Base-by-base conservation (phyloP, 176 grass and related monocot genomes). In the Cenchrus purpureus region DNA sequence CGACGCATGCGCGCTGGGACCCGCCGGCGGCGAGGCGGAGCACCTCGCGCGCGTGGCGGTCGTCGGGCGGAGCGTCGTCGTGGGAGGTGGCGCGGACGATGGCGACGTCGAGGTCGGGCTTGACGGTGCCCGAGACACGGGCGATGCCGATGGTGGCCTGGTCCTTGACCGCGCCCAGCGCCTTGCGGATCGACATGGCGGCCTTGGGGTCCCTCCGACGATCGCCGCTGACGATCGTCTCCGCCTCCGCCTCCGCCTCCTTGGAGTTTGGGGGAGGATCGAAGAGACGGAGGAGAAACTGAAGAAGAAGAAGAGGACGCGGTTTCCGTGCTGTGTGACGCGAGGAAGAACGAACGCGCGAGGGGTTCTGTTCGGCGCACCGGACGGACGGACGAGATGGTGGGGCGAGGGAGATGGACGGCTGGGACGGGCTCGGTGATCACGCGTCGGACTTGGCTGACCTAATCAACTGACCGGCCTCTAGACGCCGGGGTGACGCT, bases 141-240 rank as follows among this genome's bases (percentile, higher is more conserved):
- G 96, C 96, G 25, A 98, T 56, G 69, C 96, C 73, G 74, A 98
- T 98, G 78, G 62, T 94, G 0, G 96, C 88, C 73, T 92, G 85
- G 89, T 98, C 96, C 89, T 95, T 98, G 9, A 98, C 83, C 2
- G 93, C 80, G 65, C 96, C 96, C 43, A 98, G 83, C 20, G 87
- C 89, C 81, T 91, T 93, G 44, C 96, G 90, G 79, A 95, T 95
- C 52, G 86, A 88, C 86, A 85, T 88, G 71, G 37, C 22, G 28
- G 1, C 11, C 42, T 13, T 8, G 2, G 64, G 12, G 46, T 6
- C 15, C 16, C 10, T 22, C 16, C 6, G 58, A 25, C 20, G 58
- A 60, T 60, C 58, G 6, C 17, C 56, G 7, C 56, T 10, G 51
- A 53, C 53, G 53, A 55, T 17, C 55, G 11, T 4, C 17, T 8